Conservation (phyloP, 23 red algal genomes). For the Gracilaria gracilis region DNA sequence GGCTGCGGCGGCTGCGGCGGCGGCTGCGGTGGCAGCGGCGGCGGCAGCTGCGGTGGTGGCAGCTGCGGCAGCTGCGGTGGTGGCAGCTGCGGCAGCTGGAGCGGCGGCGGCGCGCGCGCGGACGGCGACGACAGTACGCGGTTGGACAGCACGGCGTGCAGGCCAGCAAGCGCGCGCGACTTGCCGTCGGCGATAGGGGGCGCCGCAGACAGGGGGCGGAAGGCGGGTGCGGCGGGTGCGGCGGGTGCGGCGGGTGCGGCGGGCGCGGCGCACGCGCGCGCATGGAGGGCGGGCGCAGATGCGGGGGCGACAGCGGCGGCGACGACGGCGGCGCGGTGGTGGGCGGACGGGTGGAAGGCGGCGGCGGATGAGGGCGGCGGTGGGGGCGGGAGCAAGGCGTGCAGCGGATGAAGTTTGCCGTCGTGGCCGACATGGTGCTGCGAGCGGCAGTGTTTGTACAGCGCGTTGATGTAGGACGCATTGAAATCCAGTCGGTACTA, state of each 20-base stretch:
- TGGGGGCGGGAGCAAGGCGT: background rate
- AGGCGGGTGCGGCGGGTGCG: no score
- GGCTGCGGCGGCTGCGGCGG: no score
- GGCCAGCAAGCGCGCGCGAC: background rate
- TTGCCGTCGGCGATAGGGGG: background rate
- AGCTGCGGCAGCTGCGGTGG: no score
- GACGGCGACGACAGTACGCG: background rate
- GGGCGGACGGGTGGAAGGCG: no score
- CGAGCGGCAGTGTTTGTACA: conserved; percentile 62
- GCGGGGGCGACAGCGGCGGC: background rate
- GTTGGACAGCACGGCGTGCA: background rate
- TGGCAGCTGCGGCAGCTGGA: no score
- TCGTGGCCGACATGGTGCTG: conserved; percentile 46
- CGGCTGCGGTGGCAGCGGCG: no score
- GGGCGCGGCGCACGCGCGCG: no score
- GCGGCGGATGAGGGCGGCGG: background rate
- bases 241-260: no score
- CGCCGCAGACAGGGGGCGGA: background rate
- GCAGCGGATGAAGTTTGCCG: conserved; percentile 30
- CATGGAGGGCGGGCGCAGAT: background rate
- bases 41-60: no score
- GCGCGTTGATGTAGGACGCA: conserved; percentile 36
- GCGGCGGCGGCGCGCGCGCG: no score
- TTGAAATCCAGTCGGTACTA: conserved; percentile 54
- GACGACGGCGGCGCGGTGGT: background rate